phyloP scores from a whole-genome alignment of 169 alveolate genomes.

The Eimeria falciformis region DNA sequence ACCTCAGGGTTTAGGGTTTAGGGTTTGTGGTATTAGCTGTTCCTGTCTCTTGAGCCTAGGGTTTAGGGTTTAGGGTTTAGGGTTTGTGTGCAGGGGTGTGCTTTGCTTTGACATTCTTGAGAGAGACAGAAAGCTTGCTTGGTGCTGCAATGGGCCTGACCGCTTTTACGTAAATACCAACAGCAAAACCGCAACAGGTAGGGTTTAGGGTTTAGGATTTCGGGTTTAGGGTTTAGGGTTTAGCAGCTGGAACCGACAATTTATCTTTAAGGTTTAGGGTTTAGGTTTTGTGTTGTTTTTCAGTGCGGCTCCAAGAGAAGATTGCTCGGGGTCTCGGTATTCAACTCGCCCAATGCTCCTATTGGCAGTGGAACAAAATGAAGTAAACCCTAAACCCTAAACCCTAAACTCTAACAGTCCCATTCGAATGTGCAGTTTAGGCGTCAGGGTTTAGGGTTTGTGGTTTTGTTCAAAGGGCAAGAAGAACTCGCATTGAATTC shows the following conservation, averaged over 20 bases:
- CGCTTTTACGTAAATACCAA: constrained; percentile 67
- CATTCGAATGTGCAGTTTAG: neutral
- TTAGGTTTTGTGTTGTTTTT: neutral
- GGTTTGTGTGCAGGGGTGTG: constrained; percentile 42
- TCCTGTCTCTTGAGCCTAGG: neutral
- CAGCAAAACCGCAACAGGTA: constrained; percentile 61
- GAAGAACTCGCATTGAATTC: constrained; percentile 75
- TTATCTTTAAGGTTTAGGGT: neutral
- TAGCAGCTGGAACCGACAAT: neutral
- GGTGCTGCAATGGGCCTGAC: constrained; percentile 64
- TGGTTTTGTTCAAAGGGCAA: constrained; percentile 56
- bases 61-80: constrained; percentile 42
- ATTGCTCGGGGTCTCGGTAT: constrained; percentile 66
- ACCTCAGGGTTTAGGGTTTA: neutral
- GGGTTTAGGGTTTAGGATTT: neutral
- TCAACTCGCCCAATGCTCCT: constrained; percentile 52
- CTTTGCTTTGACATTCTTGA: constrained; percentile 73
- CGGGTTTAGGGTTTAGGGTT: neutral
- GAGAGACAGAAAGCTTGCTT: constrained; percentile 57
- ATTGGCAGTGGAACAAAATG: constrained; percentile 79
- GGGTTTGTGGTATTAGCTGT: neutral
- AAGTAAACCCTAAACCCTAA: constrained; percentile 66
- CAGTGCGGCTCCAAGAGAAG: constrained; percentile 69
- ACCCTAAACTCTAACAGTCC: constrained; percentile 31
- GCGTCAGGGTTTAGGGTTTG: constrained; percentile 13